Evolutionary conservation across 2,329 filamentous ascomycete species (phyloP), one percentile per base, ranked within the genome.

Genomic region (Lasiodiplodia hormozganensis): DNA sequence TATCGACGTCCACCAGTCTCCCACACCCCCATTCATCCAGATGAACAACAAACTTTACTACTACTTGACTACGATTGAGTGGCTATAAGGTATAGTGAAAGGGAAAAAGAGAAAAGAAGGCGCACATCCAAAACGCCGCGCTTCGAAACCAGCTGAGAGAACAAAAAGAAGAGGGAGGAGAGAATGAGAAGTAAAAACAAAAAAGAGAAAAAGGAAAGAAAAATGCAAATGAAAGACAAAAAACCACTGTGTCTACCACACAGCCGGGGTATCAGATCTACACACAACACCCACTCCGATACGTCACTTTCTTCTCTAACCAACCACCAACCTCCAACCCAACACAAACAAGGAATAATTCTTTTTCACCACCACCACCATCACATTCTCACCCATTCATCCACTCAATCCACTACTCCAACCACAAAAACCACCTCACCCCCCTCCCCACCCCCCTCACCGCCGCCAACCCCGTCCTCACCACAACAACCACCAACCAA

Each of bases 401-500:
- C 8, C 28, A 31, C 28, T 31, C 28, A 31, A 31, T 31, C 28
- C 4, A 31, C 18, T 31, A 70, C 23, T 68, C 52, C 52, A 96
- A 78, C 92, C 92, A 97, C 71, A 97, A 81, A 76, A 97, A 80
- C 95, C 95, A 98, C 76, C 86, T 85, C n/a, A 92, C 83, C 11
- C 87, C 85, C 12, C 83, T 81, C 62, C 88, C 82, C 0, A 88
- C 75, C 2, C 89, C 89, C 56, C 86, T 86, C 54, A 90, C 86
- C 1, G 91, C 73, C 12, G 89, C 89, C 69, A 89, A 82, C 43
- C 92, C 81, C 16, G 92, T 79, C 69, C 92, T 87, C 64, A 91
- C 83, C 28, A 95, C 84, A 77, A 94, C 92, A 28, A 97, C 94
- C 40, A 97, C 84, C 69, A 96, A 88, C 94, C 95, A 98, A 18